Conservation (phyloP, 352 stramenopile species). For the Phytophthora cryptogea region DNA sequence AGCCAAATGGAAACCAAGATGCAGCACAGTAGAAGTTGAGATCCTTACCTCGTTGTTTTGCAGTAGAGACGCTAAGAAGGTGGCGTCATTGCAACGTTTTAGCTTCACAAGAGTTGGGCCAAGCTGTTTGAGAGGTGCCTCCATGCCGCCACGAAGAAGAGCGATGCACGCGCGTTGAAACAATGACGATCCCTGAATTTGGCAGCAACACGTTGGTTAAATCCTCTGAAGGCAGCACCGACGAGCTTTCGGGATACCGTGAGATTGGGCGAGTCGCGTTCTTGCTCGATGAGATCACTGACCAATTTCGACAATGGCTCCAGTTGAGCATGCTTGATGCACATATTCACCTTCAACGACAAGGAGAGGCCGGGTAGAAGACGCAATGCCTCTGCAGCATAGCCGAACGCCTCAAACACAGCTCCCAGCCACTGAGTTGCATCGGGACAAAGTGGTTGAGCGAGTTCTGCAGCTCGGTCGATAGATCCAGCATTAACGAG, state of each 20-base stretch:
- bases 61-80: constrained; percentile 59
- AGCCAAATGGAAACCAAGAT: not conserved
- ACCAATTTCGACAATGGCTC: constrained; percentile 48
- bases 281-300: constrained; percentile 21
- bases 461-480: constrained; percentile 47
- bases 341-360: constrained; percentile 60
- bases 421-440: constrained; percentile 57
- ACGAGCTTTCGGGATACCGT: constrained; percentile 33
- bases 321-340: constrained; percentile 64
- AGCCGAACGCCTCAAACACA: constrained; percentile 73
- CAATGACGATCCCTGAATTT: constrained; percentile 53
- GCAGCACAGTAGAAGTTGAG: not conserved
- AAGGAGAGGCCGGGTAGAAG: constrained; percentile 46
- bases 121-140: constrained; percentile 27
- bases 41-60: constrained; percentile 45
- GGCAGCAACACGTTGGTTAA: not conserved
- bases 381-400: constrained; percentile 40
- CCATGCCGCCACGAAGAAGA: constrained; percentile 41
- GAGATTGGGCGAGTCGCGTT: constrained; percentile 45
- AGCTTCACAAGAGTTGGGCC: constrained; percentile 22
- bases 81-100: constrained; percentile 43
- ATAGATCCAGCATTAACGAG: constrained; percentile 58
- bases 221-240: not conserved
- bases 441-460: constrained; percentile 42
- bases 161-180: constrained; percentile 60